Percentiles rank a stretch among this genome's conserved stretches.
Evolutionary conservation across 164 flowering plant species (phyloP).

Genomic region (Magnolia changhungtana): DNA sequence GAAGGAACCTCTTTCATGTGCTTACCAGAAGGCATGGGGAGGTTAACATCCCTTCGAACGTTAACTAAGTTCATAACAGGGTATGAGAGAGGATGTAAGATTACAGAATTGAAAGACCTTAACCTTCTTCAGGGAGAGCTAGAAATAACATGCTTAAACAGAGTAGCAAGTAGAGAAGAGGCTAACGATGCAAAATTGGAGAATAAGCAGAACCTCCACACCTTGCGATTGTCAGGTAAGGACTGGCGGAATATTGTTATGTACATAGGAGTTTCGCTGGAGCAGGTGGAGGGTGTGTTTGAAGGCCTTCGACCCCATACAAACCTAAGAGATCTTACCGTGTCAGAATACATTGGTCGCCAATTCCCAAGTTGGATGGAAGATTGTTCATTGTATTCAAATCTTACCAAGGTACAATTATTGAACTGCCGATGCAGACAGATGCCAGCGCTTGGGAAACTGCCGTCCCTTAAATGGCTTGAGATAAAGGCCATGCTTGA

Average conservation of each 20-base stretch:
- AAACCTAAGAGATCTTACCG: not conserved
- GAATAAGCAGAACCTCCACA: not conserved
- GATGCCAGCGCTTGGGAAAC: not conserved
- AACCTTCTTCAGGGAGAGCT: not conserved
- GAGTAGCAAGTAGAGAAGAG: not conserved
- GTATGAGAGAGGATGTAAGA: not conserved
- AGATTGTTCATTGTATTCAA: not conserved
- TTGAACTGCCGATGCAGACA: not conserved
- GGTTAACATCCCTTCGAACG: not conserved
- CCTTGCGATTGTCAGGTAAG: not conserved
- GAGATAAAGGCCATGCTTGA: not conserved
- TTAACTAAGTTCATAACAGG: not conserved
- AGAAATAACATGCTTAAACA: not conserved
- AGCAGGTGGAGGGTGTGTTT: not conserved
- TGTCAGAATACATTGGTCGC: not conserved
- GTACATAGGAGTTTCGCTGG: not conserved
- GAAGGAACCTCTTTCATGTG: not conserved
- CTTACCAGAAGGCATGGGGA: not conserved
- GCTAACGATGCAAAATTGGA: not conserved
- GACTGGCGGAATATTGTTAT: not conserved
- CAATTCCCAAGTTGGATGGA: constrained; percentile 3
- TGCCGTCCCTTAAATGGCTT: not conserved
- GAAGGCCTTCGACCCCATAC: constrained; percentile 1
- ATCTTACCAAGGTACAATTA: not conserved
- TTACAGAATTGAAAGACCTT: not conserved